phyloP scores from a whole-genome alignment of 768 basidiomycete species.

The Lactarius akahatsu region DNA sequence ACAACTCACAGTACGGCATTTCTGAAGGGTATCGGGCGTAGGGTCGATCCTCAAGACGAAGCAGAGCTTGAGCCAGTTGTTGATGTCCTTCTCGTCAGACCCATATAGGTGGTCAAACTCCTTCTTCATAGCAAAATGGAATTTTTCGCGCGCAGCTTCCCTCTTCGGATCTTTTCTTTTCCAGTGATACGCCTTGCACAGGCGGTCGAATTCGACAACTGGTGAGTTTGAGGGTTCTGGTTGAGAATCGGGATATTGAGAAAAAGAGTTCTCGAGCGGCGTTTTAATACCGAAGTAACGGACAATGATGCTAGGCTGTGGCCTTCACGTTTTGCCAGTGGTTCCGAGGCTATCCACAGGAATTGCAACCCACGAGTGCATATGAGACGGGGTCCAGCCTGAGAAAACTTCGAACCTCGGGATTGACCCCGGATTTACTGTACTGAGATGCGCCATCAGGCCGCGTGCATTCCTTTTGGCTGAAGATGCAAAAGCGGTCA shows the following conservation, averaged over 20 bases:
- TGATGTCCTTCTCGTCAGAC: slow-evolving; percentile 24
- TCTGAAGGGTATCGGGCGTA: slow-evolving; percentile 9
- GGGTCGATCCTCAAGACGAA: slow-evolving; percentile 22
- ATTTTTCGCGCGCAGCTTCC: slow-evolving; percentile 10
- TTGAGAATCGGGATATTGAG: slow-evolving; percentile 21
- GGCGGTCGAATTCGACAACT: slow-evolving; percentile 17
- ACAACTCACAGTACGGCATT: slow-evolving; percentile 11
- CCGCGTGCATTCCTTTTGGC: background rate
- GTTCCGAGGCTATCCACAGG: background rate
- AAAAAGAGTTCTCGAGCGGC: slow-evolving; percentile 27
- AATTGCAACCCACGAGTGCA: background rate
- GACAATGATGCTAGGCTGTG: background rate
- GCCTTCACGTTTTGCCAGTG: no score
- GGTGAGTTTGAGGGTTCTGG: slow-evolving; percentile 15
- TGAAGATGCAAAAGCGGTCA: background rate
- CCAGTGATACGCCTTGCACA: slow-evolving; percentile 8
- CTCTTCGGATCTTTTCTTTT: no score
- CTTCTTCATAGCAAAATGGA: slow-evolving; percentile 12
- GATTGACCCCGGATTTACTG: background rate
- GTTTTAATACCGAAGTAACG: background rate
- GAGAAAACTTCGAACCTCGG: background rate
- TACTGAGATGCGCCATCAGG: background rate
- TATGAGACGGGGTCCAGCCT: background rate
- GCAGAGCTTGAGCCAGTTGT: slow-evolving; percentile 27
- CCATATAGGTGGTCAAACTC: slow-evolving; percentile 31